phyloP scores from a whole-genome alignment of 1,284 basidiomycete species.

The Fomes fomentarius region DNA sequence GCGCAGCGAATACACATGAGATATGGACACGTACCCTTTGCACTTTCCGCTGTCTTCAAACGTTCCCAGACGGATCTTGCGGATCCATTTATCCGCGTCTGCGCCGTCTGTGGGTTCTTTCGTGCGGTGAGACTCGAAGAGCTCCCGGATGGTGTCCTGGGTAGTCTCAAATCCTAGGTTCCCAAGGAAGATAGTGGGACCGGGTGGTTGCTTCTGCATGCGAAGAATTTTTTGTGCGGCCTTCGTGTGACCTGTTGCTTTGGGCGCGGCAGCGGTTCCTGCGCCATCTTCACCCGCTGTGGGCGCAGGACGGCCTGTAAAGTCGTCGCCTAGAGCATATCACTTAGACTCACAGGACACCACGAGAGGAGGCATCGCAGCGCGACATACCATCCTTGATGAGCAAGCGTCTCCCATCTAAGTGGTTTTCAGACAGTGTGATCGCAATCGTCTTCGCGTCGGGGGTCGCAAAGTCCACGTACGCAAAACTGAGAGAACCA shows the following conservation, averaged over 20 bases:
- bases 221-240: conserved; percentile 82
- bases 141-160: conserved; percentile 71
- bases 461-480: conserved; percentile 87
- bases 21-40: conserved; percentile 75
- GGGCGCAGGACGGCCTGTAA: conserved; percentile 61
- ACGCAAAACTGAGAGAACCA: conserved; percentile 76
- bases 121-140: conserved; percentile 70
- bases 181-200: conserved; percentile 85
- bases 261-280: conserved; percentile 34
- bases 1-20: not conserved
- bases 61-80: conserved; percentile 90
- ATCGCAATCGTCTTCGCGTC: conserved; percentile 81
- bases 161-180: conserved; percentile 89
- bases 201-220: conserved; percentile 83
- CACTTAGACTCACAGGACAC: too few relatives aligned
- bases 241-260: conserved; percentile 59
- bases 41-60: conserved; percentile 95
- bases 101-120: conserved; percentile 29
- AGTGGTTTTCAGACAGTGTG: conserved; percentile 76
- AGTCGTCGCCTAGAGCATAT: conserved; percentile 66
- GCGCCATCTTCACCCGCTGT: conserved; percentile 33
- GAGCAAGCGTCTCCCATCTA: conserved; percentile 87
- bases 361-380: not conserved
- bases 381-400: conserved; percentile 88
- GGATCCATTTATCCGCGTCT: conserved; percentile 59